phyloP scores from a whole-genome alignment of 768 basidiomycete species.

The Boletus pseudo-olivaceus region DNA sequence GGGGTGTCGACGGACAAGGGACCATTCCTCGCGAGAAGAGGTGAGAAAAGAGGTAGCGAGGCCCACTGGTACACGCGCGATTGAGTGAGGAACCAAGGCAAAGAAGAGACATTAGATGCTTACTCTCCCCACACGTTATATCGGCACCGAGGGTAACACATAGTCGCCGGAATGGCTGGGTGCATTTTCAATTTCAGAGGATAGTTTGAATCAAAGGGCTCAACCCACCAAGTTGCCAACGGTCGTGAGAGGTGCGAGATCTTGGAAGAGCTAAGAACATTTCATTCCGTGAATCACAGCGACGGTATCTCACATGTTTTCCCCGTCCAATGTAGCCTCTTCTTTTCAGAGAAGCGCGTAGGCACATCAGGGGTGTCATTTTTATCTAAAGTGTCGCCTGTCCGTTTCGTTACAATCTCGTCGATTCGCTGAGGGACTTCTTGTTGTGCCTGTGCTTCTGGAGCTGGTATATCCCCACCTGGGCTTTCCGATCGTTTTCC shows the following conservation, averaged over 20 bases:
- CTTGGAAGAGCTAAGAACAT: constrained; percentile 36
- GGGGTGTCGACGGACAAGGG: constrained; percentile 83
- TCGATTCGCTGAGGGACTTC: background rate
- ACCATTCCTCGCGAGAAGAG: constrained; percentile 95
- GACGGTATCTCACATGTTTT: constrained; percentile 65
- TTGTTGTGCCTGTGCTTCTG: constrained; percentile 17
- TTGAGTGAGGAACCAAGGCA: background rate
- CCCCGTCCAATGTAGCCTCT: constrained; percentile 77
- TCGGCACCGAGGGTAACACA: constrained; percentile 87
- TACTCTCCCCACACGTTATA: constrained; percentile 94
- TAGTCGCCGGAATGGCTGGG: constrained; percentile 86
- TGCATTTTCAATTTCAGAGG: background rate
- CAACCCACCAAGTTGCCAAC: constrained; percentile 81
- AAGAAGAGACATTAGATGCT: constrained; percentile 14
- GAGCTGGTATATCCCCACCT: background rate
- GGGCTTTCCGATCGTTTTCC: constrained; percentile 18
- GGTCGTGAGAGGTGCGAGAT: constrained; percentile 84
- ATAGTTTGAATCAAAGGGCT: background rate
- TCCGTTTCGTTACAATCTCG: constrained; percentile 31
- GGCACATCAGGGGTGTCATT: constrained; percentile 67
- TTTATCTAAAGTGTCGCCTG: constrained; percentile 36
- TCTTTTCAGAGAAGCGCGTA: constrained; percentile 77
- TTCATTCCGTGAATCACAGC: background rate
- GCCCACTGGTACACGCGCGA: constrained; percentile 60
- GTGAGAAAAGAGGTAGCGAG: constrained; percentile 85